A percentile compares a stretch with the other conserved stretches of the same genome.
Evolutionary conservation across 345 rosid species (phyloP).

Genomic region (Citrus sp.): DNA sequence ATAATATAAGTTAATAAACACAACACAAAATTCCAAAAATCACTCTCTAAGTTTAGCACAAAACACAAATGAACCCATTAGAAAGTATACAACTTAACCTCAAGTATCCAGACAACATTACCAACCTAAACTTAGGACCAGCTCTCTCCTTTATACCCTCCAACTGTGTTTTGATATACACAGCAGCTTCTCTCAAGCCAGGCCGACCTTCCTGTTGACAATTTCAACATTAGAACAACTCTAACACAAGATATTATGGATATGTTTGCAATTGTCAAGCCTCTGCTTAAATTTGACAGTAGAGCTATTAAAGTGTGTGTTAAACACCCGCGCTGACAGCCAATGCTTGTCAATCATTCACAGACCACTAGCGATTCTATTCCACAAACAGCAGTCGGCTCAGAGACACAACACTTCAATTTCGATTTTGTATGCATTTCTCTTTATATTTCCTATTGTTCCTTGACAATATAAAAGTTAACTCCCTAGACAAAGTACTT

Average conservation of each 20-base stretch:
- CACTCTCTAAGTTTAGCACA: not conserved
- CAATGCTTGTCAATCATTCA: no score
- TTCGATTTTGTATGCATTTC: not conserved
- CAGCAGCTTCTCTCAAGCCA: constrained; percentile 81
- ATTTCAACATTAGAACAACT: not conserved
- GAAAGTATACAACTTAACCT: not conserved
- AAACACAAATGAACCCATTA: not conserved
- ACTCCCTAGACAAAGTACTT: no score
- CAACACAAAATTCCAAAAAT: constrained; percentile 3
- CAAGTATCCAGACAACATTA: not conserved
- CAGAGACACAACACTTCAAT: no score
- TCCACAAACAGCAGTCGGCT: no score
- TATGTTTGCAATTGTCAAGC: no score
- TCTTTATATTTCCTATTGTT: not conserved
- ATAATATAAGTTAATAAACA: not conserved
- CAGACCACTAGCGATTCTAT: no score
- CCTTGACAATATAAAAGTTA: not conserved
- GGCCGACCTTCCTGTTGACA: constrained; percentile 78
- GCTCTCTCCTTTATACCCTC: constrained; percentile 72
- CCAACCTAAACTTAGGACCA: constrained; percentile 66
- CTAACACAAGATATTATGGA: not conserved
- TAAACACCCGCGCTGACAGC: no score
- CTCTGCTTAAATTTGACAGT: no score
- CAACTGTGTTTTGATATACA: constrained; percentile 66
- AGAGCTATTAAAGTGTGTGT: no score